Conservation (phyloP, 345 rosid species). For the Eucalyptus sideroxylon region DNA sequence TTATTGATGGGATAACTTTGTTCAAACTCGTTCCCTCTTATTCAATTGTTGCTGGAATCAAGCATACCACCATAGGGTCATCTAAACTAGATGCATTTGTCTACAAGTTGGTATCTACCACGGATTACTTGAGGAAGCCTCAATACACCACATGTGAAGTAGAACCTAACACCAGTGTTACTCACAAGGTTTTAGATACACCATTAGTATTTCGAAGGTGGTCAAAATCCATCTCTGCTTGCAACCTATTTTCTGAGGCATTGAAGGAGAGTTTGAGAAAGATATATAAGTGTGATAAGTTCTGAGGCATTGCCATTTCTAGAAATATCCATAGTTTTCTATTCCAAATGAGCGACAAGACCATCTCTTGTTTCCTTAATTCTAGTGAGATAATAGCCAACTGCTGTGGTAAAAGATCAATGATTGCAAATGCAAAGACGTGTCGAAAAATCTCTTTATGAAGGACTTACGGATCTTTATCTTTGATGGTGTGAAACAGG, state of each 20-base stretch:
- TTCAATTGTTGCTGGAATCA: not conserved
- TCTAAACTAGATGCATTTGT: too few relatives aligned
- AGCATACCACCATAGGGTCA: accelerated
- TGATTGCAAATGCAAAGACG: too few relatives aligned
- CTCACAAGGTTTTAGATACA: not conserved
- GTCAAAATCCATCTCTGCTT: too few relatives aligned
- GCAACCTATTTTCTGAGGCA: not conserved
- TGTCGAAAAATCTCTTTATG: too few relatives aligned
- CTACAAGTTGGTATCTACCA: accelerated
- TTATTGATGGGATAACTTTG: not conserved
- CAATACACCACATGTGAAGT: accelerated
- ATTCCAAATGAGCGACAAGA: accelerated
- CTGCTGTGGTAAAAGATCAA: not conserved
- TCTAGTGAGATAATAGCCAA: not conserved
- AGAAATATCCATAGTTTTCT: accelerated
- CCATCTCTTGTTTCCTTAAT: not conserved
- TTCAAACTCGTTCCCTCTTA: accelerated
- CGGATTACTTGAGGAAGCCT: accelerated
- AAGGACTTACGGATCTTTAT: too few relatives aligned
- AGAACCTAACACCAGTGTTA: accelerated
- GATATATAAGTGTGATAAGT: not conserved
- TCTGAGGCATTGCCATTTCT: accelerated
- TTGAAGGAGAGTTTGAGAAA: not conserved
- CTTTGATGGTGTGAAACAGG: too few relatives aligned
- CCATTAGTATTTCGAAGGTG: too few relatives aligned